Evolutionary conservation across 2,329 filamentous ascomycete genomes (phyloP).

Genomic region (Xylaria sp.): DNA sequence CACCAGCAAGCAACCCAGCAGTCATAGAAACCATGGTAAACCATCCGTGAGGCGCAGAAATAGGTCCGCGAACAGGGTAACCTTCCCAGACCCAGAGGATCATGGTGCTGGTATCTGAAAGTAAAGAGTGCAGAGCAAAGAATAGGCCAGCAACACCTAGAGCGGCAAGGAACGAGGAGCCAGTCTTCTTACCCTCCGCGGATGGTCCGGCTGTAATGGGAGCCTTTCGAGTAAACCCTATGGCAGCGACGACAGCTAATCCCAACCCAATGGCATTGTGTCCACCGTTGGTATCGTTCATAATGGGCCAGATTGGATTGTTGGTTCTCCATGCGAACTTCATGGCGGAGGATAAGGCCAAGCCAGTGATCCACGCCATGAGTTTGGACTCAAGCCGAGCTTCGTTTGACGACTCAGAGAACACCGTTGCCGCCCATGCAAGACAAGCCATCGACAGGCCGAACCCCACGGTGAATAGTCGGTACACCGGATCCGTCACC

Average conservation of each 20-base stretch:
- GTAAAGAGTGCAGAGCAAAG: constrained; percentile 84
- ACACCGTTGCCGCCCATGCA: constrained; percentile 78
- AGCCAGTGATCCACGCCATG: constrained; percentile 71
- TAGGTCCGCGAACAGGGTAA: constrained; percentile 81
- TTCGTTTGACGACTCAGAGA: constrained; percentile 68
- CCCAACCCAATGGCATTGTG: constrained; percentile 81
- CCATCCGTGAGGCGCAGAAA: constrained; percentile 84
- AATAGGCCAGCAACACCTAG: constrained; percentile 77
- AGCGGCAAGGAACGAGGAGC: constrained; percentile 66
- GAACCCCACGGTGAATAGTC: constrained; percentile 76
- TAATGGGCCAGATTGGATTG: constrained; percentile 94
- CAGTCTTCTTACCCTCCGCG: constrained; percentile 42
- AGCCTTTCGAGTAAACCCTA: constrained; percentile 67
- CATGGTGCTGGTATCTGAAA: constrained; percentile 98
- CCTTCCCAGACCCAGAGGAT: constrained; percentile 98
- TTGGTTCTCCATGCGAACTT: constrained; percentile 95
- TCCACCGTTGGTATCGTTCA: constrained; percentile 84
- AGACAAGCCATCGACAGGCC: constrained; percentile 75
- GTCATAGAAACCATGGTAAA: constrained; percentile 86
- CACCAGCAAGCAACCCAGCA: constrained; percentile 67
- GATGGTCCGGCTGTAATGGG: constrained; percentile 41
- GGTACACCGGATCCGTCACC: constrained; percentile 63
- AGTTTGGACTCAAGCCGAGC: constrained; percentile 75
- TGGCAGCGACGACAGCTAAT: constrained; percentile 68
- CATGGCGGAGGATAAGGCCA: constrained; percentile 78